Base-by-base conservation (phyloP, 768 basidiomycete genomes). In the Phaeotremella fagi region DNA sequence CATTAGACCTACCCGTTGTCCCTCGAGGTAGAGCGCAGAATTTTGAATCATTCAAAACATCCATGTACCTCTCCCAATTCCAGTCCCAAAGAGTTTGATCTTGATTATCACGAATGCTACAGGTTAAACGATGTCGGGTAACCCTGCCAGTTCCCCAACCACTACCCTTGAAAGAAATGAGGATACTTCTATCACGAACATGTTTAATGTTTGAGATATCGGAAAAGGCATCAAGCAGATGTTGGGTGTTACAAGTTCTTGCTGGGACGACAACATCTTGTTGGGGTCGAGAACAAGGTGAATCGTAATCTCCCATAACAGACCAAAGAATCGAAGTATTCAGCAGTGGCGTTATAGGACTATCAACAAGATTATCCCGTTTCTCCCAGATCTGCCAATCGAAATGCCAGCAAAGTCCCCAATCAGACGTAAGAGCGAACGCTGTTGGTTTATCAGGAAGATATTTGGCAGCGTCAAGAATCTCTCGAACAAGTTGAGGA, bases 91-190 rank as follows among this genome's bases (percentile, higher is more conserved):
- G 55, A 29, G 38, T 41, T 22, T 41, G 12, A 41, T 41, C 38
- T 22, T 6, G 18, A 12, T 41, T 20, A 41, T 41, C 38, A 6
- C 38, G 12, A 6, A 11, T 20, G 22, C 38, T 18, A 22, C 38
- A 41, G 2, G 64, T 72, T 38, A 74, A 55, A 27, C 71, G 52
- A 45, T 67, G 45, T 4, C 74, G 49, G 41, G 63, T 61, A 26
- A 51, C 60, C 50, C 67, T 66, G 29, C 74, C 74, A 16, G 74
- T 75, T n/a, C 74, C 74, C 73, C 73, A 75, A 29, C 65, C 62
- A 0, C 68, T 72, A 20, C 74, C 74, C 4, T 61, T 51, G 68
- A 72, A 75, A 20, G 73, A 64, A 18, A 70, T 37, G 18, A 75
- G 59, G 15, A 61, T 52, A 0, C 50, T 48, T 6, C 74, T 55